Evolutionary conservation across 345 rosid genomes (phyloP).

Genomic region (Corchorus capsularis): DNA sequence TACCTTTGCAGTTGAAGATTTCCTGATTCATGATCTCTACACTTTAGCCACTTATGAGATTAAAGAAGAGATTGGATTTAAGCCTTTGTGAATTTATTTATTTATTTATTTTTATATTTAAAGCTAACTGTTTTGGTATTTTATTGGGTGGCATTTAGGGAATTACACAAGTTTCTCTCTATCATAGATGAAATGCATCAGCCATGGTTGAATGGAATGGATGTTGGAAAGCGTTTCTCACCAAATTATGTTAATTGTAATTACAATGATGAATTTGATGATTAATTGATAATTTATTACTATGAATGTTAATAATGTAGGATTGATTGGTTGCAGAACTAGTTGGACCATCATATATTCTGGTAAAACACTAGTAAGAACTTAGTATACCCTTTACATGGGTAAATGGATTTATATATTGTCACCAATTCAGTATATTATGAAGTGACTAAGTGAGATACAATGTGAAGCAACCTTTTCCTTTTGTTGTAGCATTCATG

Average conservation of each 20-base stretch:
- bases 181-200: constrained; percentile 48
- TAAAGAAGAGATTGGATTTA: constrained; percentile 39
- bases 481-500: neutral
- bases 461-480: neutral
- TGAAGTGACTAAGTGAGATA: neutral
- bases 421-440: neutral
- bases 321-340: constrained; percentile 72
- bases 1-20: constrained; percentile 43
- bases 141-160: constrained; percentile 34
- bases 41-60: constrained; percentile 40
- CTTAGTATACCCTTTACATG: neutral
- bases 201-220: constrained; percentile 57
- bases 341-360: constrained; percentile 86
- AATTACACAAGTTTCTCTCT: constrained; percentile 41
- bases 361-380: constrained; percentile 87
- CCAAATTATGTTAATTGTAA: neutral
- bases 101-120: neutral
- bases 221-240: constrained; percentile 43
- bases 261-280: neutral
- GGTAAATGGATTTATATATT: neutral
- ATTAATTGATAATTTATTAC: neutral
- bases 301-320: constrained; percentile 36
- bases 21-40: constrained; percentile 46
- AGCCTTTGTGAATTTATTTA: neutral
- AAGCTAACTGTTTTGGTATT: neutral